Evolutionary conservation across 805 yeast genomes (phyloP), one percentile per base, ranked within the genome.

Genomic region (Saturnispora halmiae): DNA sequence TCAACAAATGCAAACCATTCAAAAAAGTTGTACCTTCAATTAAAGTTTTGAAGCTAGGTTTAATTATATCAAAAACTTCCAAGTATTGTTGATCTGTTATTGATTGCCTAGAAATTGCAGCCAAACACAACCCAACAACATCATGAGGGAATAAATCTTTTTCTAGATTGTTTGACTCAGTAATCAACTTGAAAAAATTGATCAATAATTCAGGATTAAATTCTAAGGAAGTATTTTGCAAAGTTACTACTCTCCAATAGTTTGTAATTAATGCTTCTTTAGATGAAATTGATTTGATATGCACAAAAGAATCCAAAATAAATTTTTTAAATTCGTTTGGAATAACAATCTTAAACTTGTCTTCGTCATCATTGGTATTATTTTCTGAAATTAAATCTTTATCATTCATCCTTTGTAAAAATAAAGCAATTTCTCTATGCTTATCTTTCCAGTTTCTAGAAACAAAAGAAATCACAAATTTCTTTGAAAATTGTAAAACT

Each of bases 181-280:
- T 40, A 7, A 52, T 32, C 1, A 40, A 22, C 1, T 45, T 35
- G 5, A 57, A 45, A 32, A 55, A 51, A 2, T 48, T 46, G 26
- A 58, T 43, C 35, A 56, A 51, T 29, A 36, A 35, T 11, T 42
- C 48, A 10, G 52, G 47, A 27, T 53, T 51, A 18, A 60, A 51
- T 4, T 54, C 45, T n/a, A 53, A 52, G 13, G 62, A 48, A 6
- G 69, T 59, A 46, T 61, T 51, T 31, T 59, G 64, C 29, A 76
- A 51, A 14, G 77, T 46, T 2, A 65, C 47, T 11, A 73, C 46
- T 53, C 75, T 68, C 82, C 83, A 77, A 49, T 69, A 70, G 4
- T 72, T 49, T 5, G 69, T 70, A 20, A 61, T 52, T 8, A 55
- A 38, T 13, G 44, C 44, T 14, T 49, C 46, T 5, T 44, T 36